Evolutionary conservation across 495 filamentous ascomycete species (phyloP), one percentile per base, ranked within the genome.

Genomic region (Hypoxylon fuscum): DNA sequence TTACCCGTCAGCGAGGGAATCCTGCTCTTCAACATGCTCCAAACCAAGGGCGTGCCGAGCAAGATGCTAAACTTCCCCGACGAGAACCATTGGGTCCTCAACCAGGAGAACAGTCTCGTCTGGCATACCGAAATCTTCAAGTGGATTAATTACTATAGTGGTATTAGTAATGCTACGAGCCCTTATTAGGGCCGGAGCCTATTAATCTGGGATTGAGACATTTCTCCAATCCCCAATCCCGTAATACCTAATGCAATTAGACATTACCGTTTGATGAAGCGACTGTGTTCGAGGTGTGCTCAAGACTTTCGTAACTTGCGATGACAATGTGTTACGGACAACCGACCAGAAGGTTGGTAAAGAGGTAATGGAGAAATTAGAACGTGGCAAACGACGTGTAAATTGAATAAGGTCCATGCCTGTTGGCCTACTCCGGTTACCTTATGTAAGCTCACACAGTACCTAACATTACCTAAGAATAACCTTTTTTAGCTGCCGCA

Each of bases 101-200:
- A 90, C 55, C 86, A 82, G 12, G 90, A 93, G 71, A 93, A 93
- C 68, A 82, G 79, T 15, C 67, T 91, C 35, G 71, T 90, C 43
- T 93, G 90, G 90, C 88, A 92, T 70, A 83, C 79, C 9, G 85
- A 86, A 10, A 88, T 92, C 18, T 68, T 92, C 50, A 87, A 90
- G 65, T 93, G 83, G 83, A 90, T 92, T 55, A 91, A 92, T 73
- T 84, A 85, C 64, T 81, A 85, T 67, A 83, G 81, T 11, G 88
- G 85, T 32, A 59, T 82, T 18, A 69, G 68, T 53, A 59, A 69
- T 35, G 60, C 66, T 42, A 49, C 59, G 21, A 69, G 66, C 32
- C 69, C 69, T 50, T 69, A 67, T 60, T 72, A 72, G 53, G 40
- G 31, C 37, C 17, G 42, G 43, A 37, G 22, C n/a, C 18, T 11